Evolutionary conservation across 495 filamentous ascomycete species (phyloP).

Genomic region (Hyaloscypha hepaticicola): DNA sequence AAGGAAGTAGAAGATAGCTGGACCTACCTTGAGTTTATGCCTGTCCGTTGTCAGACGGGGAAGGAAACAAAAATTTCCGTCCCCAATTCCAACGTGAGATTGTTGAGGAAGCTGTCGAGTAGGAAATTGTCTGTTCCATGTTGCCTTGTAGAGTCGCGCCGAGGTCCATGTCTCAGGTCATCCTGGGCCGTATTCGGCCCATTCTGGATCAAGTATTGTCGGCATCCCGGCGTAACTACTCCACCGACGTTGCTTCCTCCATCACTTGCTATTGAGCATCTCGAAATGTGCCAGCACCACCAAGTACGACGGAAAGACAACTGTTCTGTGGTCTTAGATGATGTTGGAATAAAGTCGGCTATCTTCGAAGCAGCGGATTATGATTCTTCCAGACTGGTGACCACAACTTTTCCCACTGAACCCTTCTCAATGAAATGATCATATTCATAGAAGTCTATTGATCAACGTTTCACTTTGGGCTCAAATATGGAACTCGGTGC

Average conservation of each 20-base stretch:
- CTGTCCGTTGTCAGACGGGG: neutral
- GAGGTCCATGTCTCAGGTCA: neutral
- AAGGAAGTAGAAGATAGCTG: neutral
- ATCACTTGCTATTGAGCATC: neutral
- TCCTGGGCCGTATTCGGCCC: neutral
- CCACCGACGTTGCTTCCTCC: neutral
- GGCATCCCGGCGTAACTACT: neutral
- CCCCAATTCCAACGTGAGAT: no score
- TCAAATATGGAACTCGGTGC: no score
- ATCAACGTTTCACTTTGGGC: no score
- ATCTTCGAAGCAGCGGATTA: neutral
- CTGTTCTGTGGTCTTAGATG: neutral
- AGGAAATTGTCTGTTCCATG: neutral
- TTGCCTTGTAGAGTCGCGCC: neutral
- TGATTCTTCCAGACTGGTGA: neutral
- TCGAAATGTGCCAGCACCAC: neutral
- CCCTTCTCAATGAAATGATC: no score
- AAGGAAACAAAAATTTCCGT: neutral
- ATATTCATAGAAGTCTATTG: no score
- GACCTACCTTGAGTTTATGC: neutral
- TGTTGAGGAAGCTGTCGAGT: neutral
- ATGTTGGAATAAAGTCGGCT: neutral
- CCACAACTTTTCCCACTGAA: neutral
- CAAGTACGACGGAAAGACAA: no score
- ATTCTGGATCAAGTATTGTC: neutral